Conservation (phyloP, 257 asterid species). For the Avicennia marina region DNA sequence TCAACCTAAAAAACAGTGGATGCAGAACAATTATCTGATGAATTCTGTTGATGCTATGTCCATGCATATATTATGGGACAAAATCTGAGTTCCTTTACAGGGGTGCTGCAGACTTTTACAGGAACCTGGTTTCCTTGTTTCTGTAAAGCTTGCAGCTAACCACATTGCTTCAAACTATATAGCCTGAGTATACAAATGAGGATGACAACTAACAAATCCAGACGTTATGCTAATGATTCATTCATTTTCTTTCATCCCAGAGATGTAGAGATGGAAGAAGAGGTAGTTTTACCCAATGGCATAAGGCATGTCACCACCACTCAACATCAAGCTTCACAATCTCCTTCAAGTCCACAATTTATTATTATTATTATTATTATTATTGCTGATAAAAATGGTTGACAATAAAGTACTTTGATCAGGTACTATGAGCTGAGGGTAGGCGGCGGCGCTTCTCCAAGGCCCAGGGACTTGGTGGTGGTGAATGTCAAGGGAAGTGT, state of each 20-base stretch:
- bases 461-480: slow-evolving; percentile 75
- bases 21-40: too few relatives aligned
- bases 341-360: background rate
- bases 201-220: background rate
- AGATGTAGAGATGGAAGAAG: slow-evolving; percentile 81
- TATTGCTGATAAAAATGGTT: too few relatives aligned
- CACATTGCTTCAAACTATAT: too few relatives aligned
- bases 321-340: background rate
- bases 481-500: slow-evolving; percentile 65
- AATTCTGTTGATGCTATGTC: too few relatives aligned
- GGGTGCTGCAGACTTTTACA: too few relatives aligned
- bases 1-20: too few relatives aligned
- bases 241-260: slow-evolving; percentile 28
- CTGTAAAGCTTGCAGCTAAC: too few relatives aligned
- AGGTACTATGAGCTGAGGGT: slow-evolving; percentile 69
- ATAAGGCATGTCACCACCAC: slow-evolving; percentile 40
- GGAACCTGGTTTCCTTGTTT: too few relatives aligned
- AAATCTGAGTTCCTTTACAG: too few relatives aligned
- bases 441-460: slow-evolving; percentile 67
- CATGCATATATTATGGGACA: too few relatives aligned
- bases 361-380: too few relatives aligned
- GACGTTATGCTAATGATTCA: background rate
- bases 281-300: slow-evolving; percentile 72
- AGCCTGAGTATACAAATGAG: too few relatives aligned
- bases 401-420: background rate